Evolutionary conservation across 116 monocot species (phyloP), one percentile per base, ranked within the genome.

Genomic region (Phalaenopsis hybrid): DNA sequence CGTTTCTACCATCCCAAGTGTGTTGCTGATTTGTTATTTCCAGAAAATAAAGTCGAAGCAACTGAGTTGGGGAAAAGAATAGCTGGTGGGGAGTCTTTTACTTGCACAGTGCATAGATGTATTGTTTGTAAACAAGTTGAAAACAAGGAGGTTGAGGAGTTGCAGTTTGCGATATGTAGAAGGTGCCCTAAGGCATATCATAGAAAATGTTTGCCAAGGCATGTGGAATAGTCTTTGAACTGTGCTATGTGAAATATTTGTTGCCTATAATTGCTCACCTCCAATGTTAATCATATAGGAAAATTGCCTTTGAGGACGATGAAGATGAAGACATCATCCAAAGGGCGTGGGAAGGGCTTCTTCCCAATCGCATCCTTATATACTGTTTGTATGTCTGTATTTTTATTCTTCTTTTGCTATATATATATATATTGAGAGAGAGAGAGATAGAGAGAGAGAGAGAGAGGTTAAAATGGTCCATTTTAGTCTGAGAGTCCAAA

Each of bases 111-210:
- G 25, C 90, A 90, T 76, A 84, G 79, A 74, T 90, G 90, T 82
- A 13, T 75, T 69, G 76, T 79, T 74, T 90, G 90, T 58, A 82
- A 90, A 34, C 61, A 86, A 81, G 82, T 79, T 74, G 90, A 90
- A 86, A 78, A 82, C 59, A 90, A 86, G 78, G 74, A 81, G 25
- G 82, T 52, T 23, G 52, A 44, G 51, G 86, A 84, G 2, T 81
- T 86, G 68, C 88, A 88, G 82, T 90, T 90, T 84, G 90, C 90
- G 46, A 69, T 88, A 50, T 90, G 90, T 55, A 86, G 90, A 82
- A 86, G 90, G 13, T 90, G 90, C 31, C 90, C 90, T n/a, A 88
- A 84, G 55, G 74, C 90, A 55, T 90, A 90, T 44, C 90, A 90
- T 67, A 86, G 86, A 78, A 88, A 86, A 78, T 90, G 90, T 75